Evolutionary conservation across 1,284 basidiomycete species (phyloP).

Genomic region (Sparassis latifolia): DNA sequence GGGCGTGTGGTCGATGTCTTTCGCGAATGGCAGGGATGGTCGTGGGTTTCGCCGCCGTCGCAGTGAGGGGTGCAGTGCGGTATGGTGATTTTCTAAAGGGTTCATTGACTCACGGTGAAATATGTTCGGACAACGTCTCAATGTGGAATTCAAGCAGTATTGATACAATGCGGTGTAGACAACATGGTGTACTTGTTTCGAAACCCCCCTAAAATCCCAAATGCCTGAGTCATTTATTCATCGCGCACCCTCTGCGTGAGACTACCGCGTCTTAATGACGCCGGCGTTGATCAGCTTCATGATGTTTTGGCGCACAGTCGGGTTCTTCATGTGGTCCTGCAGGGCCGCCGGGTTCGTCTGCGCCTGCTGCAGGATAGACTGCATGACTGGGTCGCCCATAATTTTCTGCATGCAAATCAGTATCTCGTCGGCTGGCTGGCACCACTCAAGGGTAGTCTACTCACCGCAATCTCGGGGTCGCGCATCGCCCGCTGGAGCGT

Average conservation of each 20-base stretch:
- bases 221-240: too few relatives aligned
- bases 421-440: background rate
- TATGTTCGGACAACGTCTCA: background rate
- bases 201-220: background rate
- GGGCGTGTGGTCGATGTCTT: conserved; percentile 41
- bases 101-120: background rate
- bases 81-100: background rate
- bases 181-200: background rate
- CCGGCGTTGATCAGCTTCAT: conserved; percentile 92
- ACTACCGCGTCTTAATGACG: conserved; percentile 74
- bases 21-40: conserved; percentile 16
- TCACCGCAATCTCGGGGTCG: conserved; percentile 90
- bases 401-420: conserved; percentile 45
- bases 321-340: conserved; percentile 97
- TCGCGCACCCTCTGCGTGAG: too few relatives aligned
- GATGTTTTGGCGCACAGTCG: conserved; percentile 78
- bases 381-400: conserved; percentile 86
- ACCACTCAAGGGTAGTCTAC: conserved; percentile 22
- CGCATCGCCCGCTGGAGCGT: conserved; percentile 92
- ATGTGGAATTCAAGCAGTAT: conserved; percentile 8
- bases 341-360: conserved; percentile 87
- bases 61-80: background rate
- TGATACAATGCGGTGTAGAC: conserved; percentile 16
- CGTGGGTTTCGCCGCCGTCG: conserved; percentile 49
- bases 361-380: conserved; percentile 92